phyloP scores from a whole-genome alignment of 352 stramenopile genomes.

The Phytophthora litchii region DNA sequence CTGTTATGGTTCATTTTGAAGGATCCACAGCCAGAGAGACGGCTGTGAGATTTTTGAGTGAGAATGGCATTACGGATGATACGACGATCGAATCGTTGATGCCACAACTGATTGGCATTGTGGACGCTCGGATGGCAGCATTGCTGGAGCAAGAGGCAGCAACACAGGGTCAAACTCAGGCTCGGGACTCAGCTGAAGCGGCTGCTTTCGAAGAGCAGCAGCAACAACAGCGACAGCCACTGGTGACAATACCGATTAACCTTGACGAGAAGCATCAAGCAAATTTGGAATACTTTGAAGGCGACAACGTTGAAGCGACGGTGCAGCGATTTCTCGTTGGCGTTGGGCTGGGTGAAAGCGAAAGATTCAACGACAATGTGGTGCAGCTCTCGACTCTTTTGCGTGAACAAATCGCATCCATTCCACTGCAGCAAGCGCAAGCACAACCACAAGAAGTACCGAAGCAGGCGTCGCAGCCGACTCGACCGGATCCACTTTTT shows the following conservation, averaged over 20 bases:
- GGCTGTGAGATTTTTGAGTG: constrained; percentile 59
- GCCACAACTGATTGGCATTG: constrained; percentile 60
- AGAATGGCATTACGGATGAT: constrained; percentile 60
- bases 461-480: constrained; percentile 21
- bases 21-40: constrained; percentile 63
- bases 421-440: constrained; percentile 19
- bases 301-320: constrained; percentile 70
- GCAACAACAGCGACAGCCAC: constrained; percentile 35
- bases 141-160: constrained; percentile 45
- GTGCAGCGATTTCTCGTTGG: constrained; percentile 65
- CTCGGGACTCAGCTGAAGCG: not conserved
- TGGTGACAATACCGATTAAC: constrained; percentile 56
- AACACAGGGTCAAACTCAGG: constrained; percentile 17
- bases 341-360: constrained; percentile 52
- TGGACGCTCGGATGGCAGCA: constrained; percentile 59
- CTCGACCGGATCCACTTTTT: constrained; percentile 43
- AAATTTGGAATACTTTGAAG: constrained; percentile 72
- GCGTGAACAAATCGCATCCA: constrained; percentile 33
- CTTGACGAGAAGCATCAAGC: constrained; percentile 54
- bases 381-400: constrained; percentile 49
- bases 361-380: constrained; percentile 49
- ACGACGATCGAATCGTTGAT: constrained; percentile 45
- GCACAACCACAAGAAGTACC: constrained; percentile 2
- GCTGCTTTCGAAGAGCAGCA: constrained; percentile 11
- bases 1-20: constrained; percentile 69